phyloP scores from a whole-genome alignment of 495 filamentous ascomycete species.

The Bacidia gigantensis region DNA sequence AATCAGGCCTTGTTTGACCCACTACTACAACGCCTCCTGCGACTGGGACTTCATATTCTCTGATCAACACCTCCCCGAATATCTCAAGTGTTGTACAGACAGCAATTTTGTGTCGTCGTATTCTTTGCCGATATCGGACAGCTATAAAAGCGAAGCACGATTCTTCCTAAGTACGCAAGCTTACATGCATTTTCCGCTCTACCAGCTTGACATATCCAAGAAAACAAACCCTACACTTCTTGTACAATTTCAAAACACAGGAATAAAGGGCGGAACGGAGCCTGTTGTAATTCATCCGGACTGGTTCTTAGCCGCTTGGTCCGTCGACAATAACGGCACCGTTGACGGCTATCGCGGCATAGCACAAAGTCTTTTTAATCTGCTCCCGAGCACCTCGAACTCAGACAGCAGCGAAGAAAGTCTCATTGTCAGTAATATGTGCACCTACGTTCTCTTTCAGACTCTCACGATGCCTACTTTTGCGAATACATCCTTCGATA shows the following conservation, averaged over 20 bases:
- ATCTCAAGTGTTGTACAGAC: background rate
- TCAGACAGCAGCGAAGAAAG: background rate
- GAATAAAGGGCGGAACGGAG: background rate
- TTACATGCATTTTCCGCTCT: conserved; percentile 11
- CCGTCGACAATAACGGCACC: conserved; percentile 9
- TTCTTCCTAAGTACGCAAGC: conserved; percentile 5
- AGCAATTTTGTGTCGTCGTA: background rate
- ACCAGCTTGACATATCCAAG: conserved; percentile 11
- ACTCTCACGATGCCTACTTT: conserved; percentile 7
- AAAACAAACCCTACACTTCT: conserved; percentile 7
- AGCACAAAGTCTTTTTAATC: background rate
- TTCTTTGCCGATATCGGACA: background rate
- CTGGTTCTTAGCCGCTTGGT: conserved; percentile 20
- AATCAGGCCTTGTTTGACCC: conserved; percentile 8
- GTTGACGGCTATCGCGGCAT: conserved; percentile 9
- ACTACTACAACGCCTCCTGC: conserved; percentile 7
- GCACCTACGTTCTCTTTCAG: conserved; percentile 1
- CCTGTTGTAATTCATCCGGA: conserved; percentile 9
- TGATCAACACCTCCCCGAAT: background rate
- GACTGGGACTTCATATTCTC: conserved; percentile 18
- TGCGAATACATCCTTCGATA: too few species aligned
- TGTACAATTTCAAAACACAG: conserved; percentile 6
- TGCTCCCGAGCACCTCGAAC: background rate
- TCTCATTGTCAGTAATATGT: background rate
- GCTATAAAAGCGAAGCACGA: background rate